phyloP scores from a whole-genome alignment of 352 stramenopile species.

The Phytophthora hibernalis region DNA sequence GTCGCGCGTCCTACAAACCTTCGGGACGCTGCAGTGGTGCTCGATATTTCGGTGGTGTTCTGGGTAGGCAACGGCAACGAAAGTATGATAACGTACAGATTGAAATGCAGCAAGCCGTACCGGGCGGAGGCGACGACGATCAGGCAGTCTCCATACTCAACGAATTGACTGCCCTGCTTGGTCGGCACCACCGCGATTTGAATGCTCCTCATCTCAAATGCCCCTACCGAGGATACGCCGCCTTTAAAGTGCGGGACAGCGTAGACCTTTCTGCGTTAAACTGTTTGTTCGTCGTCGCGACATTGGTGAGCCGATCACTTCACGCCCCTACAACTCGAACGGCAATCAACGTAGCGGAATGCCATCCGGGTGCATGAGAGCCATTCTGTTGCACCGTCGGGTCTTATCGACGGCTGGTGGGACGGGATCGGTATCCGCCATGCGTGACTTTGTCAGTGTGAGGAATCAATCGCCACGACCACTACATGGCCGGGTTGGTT shows the following conservation, averaged over 20 bases:
- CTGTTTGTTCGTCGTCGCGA: neutral
- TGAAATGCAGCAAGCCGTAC: neutral
- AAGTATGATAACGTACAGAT: no score
- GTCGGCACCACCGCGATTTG: neutral
- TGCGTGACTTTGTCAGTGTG: slow-evolving; percentile 31
- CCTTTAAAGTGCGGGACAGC: slow-evolving; percentile 1
- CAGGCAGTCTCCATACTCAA: neutral
- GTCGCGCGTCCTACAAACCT: neutral
- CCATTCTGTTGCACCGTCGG: neutral
- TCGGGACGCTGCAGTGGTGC: neutral
- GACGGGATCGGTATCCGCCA: neutral
- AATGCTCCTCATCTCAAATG: slow-evolving; percentile 4
- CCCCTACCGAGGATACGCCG: neutral
- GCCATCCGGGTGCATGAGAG: slow-evolving; percentile 5
- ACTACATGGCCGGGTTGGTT: slow-evolving; percentile 11
- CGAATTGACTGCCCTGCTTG: neutral
- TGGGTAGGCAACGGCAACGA: no score
- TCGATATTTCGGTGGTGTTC: neutral
- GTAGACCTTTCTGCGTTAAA: neutral
- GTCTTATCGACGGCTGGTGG: slow-evolving; percentile 1
- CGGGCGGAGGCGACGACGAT: neutral
- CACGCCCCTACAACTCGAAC: slow-evolving; percentile 3
- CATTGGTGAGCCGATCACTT: neutral
- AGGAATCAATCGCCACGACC: slow-evolving; percentile 22
- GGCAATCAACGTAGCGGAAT: slow-evolving; percentile 6